Evolutionary conservation across 2,329 filamentous ascomycete species (phyloP).

Genomic region (Fusarium sp.): DNA sequence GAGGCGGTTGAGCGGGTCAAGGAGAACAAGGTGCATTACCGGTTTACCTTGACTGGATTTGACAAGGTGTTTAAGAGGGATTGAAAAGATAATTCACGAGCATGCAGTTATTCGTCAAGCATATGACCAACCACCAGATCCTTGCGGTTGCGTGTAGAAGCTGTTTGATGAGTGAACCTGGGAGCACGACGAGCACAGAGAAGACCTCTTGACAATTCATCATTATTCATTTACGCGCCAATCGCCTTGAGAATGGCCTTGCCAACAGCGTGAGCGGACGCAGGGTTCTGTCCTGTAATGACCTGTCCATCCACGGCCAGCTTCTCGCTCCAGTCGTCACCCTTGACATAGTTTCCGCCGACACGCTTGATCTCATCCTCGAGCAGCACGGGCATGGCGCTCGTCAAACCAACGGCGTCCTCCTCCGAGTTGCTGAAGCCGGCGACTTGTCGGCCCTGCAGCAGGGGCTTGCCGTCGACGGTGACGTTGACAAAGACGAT

Average conservation of each 20-base stretch:
- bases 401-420: constrained; percentile 56
- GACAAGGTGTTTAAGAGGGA: constrained; percentile 67
- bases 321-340: constrained; percentile 60
- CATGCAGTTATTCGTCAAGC: too few relatives aligned
- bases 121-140: too few relatives aligned
- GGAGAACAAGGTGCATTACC: constrained; percentile 75
- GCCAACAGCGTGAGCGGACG: constrained; percentile 60
- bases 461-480: constrained; percentile 60
- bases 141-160: too few relatives aligned
- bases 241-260: constrained; percentile 61
- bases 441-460: constrained; percentile 66
- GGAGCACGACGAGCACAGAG: too few relatives aligned
- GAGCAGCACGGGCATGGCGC: constrained; percentile 66
- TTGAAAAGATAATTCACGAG: neutral
- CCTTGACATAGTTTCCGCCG: constrained; percentile 66
- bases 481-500: constrained; percentile 68
- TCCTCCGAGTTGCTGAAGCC: constrained; percentile 70
- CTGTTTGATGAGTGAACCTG: too few relatives aligned
- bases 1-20: constrained; percentile 75
- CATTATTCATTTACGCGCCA: constrained; percentile 23
- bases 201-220: neutral
- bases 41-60: constrained; percentile 74
- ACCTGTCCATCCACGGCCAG: constrained; percentile 61
- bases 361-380: constrained; percentile 63
- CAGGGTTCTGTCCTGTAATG: constrained; percentile 68